Evolutionary conservation across 225 moss, liverwort and hornwort species (phyloP), one percentile per base, ranked within the genome.

Genomic region (Asterella californica): DNA sequence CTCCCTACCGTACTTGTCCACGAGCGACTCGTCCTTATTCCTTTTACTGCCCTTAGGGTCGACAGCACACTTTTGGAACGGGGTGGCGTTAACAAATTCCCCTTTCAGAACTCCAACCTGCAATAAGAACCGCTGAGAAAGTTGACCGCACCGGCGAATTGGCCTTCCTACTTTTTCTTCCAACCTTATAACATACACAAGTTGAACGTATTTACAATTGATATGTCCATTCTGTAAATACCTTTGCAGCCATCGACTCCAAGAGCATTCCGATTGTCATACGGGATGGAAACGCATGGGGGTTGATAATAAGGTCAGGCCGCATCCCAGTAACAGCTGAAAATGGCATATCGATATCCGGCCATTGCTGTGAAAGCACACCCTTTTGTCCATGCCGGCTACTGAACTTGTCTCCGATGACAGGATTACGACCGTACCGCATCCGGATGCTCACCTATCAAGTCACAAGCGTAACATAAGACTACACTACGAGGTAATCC

Each of bases 211-310:
- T n/a, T 5, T 32, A 7, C 3, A n/a, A 10, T 15, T 30, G 10
- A 34, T 34, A 10, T 14, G 17, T 70, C 42, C 9, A 1, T 34
- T 53, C 19, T 30, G 36, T 15, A 29, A 2, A 54, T 81, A 97
- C 97, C 97, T 97, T 97, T 0, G 97, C 93, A 70, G 93, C 97
- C 93, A 97, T 89, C 45, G 94, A 97, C 85, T 97, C 94, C 15
- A 97, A 83, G 75, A 97, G 97, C 97, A 97, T 97, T 75, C 97
- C 97, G 74, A 97, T 97, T 33, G 97, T 97, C 97, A 97, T 97
- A 75, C 94, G 94, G 19, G 97, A 97, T 55, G 97, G 97, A 86
- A 97, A 97, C 25, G 97, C 97, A 80, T 97, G 97, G 29, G 97
- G 97, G 82, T 97, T 97, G 49, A 97, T 94, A 14, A 97, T 93